Conservation (phyloP, 345 rosid genomes). For the Excoecaria agallocha region DNA sequence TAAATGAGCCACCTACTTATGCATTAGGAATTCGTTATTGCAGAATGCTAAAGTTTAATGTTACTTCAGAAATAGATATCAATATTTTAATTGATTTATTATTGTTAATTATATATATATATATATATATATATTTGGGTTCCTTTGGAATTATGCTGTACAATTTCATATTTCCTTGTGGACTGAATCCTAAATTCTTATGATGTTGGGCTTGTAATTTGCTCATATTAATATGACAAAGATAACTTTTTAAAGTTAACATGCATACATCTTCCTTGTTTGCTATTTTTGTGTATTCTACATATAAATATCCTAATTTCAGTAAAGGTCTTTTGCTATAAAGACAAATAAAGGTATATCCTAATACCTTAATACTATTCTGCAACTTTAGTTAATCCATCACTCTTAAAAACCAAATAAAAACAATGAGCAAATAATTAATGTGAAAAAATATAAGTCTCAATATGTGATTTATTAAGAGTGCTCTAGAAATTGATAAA, state of each 20-base stretch:
- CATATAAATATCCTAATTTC: neutral
- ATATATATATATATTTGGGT: neutral
- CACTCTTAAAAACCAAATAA: neutral
- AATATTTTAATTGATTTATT: no score
- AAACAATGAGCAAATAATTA: neutral
- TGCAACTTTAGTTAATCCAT: neutral
- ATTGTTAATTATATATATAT: no score
- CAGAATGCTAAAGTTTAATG: no score
- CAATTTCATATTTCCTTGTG: neutral
- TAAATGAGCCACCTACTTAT: no score
- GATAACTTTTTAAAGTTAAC: no score
- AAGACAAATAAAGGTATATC: no score
- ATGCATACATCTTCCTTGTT: neutral
- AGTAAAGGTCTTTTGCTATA: neutral
- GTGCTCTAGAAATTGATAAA: no score
- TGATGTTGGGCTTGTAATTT: neutral
- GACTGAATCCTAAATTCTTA: neutral
- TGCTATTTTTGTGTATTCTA: neutral
- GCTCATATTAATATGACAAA: neutral
- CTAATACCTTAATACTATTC: neutral
- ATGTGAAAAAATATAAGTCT: neutral
- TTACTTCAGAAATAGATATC: neutral
- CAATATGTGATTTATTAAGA: no score
- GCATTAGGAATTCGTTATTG: neutral
- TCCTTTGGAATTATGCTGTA: neutral